Base-by-base conservation (phyloP, 768 basidiomycete species). In the Podaxis pistillaris region DNA sequence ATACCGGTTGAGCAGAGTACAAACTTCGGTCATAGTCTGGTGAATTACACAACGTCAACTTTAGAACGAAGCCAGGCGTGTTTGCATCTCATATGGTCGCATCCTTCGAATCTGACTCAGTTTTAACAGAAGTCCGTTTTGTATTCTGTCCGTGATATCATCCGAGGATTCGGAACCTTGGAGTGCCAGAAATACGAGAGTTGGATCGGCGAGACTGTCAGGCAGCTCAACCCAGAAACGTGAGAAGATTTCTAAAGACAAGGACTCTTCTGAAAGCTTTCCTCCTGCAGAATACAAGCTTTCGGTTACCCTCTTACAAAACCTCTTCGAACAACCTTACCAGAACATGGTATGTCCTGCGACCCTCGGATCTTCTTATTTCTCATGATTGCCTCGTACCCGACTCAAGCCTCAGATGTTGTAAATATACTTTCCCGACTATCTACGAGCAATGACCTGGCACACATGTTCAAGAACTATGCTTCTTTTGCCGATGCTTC, bases 221-320 rank as follows among this genome's bases (percentile, higher is more conserved):
- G 6, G 22, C 19, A 51, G 15, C 19, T 40, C n/a, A 47, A 28
- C 15, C 54, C 33, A 19, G 26, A 62, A 28, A 62, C 12, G 61
- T 62, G 44, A 62, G 54, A 46, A 28, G 17, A 22, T 9, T 38
- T 4, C 41, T 26, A 19, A 47, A n/a, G 19, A 3, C 7, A 6
- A 37, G 13, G 1, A 12, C 5, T 2, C 12, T 38, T 1, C 24
- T 22, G 50, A 24, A 66, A 56, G 30, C 41, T 46, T 64, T 50
- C 7, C 44, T 51, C 30, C 64, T 47, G 60, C 65, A 89, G 84
- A 61, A 72, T 78, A 28, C 82, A 82, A 69, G 72, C 79, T 3
- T 72, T 78, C 7, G 71, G 81, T n/a, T 89, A 83, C 67, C 86
- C 88, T 7, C 70, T 88, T 17, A 83, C 86, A 6, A 79, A 80